A percentile compares a stretch with the other conserved stretches of the same genome.
These are phyloP conservation scores for Cryptosporidium viatorum DNA, from an alignment of 169 alveolate species.

Conservation along the genomic window DNA sequence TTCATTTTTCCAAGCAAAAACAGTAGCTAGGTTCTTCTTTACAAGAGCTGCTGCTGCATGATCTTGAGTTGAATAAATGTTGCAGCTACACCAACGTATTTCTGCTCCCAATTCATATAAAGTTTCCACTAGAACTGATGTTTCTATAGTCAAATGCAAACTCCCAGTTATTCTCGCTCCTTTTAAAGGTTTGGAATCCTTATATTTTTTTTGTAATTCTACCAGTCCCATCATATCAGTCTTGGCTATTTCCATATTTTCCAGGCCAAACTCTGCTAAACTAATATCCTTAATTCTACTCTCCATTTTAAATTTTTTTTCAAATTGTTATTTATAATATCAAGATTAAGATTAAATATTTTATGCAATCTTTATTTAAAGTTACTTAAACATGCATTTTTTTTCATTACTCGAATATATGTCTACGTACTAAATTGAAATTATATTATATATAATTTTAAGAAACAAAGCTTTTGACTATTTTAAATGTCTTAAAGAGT, in stretches of 20 bases:
- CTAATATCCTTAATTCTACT: constrained; percentile 88
- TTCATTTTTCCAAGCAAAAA: constrained; percentile 97
- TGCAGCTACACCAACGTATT: constrained; percentile 98
- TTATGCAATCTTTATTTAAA: neutral
- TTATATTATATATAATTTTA: no score
- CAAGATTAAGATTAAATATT: neutral
- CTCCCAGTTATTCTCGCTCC: constrained; percentile 97
- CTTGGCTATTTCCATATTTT: constrained; percentile 93
- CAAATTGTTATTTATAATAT: neutral
- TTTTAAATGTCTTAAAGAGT: neutral
- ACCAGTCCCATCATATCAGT: constrained; percentile 98
- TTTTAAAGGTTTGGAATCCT: constrained; percentile 89
- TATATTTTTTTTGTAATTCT: constrained; percentile 91
- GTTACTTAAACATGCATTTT: no score
- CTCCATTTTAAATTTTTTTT: neutral
- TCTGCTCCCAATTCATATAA: constrained; percentile 94
- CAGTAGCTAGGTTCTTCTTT: constrained; percentile 89
- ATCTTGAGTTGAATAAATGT: constrained; percentile 97
- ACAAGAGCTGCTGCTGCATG: constrained; percentile 96
- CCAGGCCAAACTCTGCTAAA: constrained; percentile 93
- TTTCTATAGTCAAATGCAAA: constrained; percentile 97
- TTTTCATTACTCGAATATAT: neutral
- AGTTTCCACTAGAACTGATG: constrained; percentile 91
- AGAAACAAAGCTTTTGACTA: neutral
- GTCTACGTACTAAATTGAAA: neutral